Evolutionary conservation across 2,329 filamentous ascomycete genomes (phyloP).

Genomic region (Cucurbitaria berberidis): DNA sequence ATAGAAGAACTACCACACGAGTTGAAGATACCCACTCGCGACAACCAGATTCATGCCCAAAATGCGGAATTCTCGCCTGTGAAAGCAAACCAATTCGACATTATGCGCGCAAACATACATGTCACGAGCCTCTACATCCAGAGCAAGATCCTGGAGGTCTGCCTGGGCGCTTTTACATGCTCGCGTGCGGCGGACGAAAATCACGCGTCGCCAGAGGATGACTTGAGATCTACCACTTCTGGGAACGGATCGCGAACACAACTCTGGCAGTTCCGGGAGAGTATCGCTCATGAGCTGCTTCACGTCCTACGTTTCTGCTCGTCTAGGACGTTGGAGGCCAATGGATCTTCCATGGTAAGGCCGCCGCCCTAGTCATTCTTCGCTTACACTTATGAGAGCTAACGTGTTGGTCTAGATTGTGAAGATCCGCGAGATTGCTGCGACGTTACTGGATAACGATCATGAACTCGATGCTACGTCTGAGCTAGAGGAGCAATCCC

Average conservation of each 20-base stretch:
- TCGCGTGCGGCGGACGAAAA: background rate
- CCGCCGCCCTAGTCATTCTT: too few species aligned
- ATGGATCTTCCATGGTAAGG: constrained; percentile 22
- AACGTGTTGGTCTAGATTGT: constrained; percentile 15
- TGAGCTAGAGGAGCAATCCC: constrained; percentile 17
- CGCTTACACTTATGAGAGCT: too few species aligned
- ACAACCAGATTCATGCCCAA: background rate
- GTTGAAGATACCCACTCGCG: constrained; percentile 2
- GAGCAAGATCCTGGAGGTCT: constrained; percentile 20
- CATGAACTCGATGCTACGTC: constrained; percentile 8
- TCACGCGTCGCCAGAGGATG: constrained; percentile 8
- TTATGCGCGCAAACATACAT: constrained; percentile 22
- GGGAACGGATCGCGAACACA: constrained; percentile 13
- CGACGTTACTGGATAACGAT: constrained; percentile 14
- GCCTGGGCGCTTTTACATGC: constrained; percentile 16
- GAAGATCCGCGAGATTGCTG: constrained; percentile 23
- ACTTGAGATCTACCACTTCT: constrained; percentile 6
- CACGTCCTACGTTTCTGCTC: constrained; percentile 22
- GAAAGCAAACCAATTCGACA: constrained; percentile 17
- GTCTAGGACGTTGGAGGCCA: constrained; percentile 16
- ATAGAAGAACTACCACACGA: constrained; percentile 16
- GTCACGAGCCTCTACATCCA: constrained; percentile 25
- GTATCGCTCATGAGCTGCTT: constrained; percentile 20
- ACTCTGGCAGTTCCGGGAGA: constrained; percentile 21
- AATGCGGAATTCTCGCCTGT: background rate